These are phyloP conservation scores for Podila epigama DNA, from an alignment of 192 early-diverging fungal genomes.

Conservation along the genomic window DNA sequence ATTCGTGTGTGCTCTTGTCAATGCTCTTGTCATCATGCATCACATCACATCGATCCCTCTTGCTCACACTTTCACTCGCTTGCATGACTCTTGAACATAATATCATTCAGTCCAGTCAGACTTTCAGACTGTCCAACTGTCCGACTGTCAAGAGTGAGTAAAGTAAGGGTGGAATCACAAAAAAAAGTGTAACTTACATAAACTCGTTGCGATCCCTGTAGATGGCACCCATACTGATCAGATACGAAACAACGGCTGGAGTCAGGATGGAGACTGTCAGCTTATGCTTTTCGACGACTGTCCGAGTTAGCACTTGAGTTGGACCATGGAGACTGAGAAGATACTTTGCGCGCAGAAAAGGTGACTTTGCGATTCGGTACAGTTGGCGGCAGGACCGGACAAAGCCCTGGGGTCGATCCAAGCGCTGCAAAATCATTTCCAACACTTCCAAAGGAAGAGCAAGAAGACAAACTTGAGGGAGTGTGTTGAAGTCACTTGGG, in stretches of 20 bases:
- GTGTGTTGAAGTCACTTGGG: neutral
- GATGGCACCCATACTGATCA: conserved; percentile 31
- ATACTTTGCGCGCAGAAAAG: conserved; percentile 24
- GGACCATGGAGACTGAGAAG: conserved; percentile 24
- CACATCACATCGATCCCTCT: no score
- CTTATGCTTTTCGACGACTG: conserved; percentile 16
- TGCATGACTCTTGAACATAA: no score
- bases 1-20: no score
- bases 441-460: conserved; percentile 31
- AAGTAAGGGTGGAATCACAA: neutral
- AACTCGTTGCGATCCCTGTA: conserved; percentile 41
- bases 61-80: no score
- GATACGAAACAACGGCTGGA: conserved; percentile 11
- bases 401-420: conserved; percentile 17
- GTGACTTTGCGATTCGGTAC: conserved; percentile 11
- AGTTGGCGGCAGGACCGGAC: conserved; percentile 15
- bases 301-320: conserved; percentile 27
- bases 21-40: no score
- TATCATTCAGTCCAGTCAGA: no score
- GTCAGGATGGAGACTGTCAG: conserved; percentile 28
- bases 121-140: no score
- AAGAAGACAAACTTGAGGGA: neutral
- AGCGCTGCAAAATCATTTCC: conserved; percentile 21
- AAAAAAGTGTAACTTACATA: conserved; percentile 32
- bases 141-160: no score